Conservation (phyloP, 2,329 filamentous ascomycete genomes). For the Botryotinia convoluta region DNA sequence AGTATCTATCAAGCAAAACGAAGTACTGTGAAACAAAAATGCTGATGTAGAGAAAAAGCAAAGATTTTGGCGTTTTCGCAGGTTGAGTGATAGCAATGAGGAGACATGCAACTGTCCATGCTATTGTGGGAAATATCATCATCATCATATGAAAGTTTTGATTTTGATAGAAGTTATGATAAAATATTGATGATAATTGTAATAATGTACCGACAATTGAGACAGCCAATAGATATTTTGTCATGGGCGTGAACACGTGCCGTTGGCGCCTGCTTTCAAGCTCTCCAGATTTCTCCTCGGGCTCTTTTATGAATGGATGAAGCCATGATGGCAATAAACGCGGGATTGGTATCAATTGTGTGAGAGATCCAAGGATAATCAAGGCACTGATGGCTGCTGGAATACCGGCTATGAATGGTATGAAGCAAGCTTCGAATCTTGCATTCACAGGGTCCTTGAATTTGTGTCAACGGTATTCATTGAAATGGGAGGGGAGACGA, state of each 20-base stretch:
- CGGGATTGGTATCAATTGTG: conserved; percentile 31
- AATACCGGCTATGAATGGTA: conserved; percentile 34
- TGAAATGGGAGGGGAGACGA: not conserved
- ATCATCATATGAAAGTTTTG: conserved; percentile 41
- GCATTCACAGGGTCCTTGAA: conserved; percentile 35
- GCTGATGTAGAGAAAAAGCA: conserved; percentile 28
- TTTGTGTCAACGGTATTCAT: conserved; percentile 1
- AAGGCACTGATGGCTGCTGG: conserved; percentile 34
- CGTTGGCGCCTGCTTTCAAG: conserved; percentile 33
- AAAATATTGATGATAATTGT: conserved; percentile 37
- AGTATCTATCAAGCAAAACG: conserved; percentile 38
- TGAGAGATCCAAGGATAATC: conserved; percentile 34
- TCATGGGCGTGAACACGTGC: conserved; percentile 33
- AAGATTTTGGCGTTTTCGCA: conserved; percentile 29
- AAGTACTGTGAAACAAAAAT: conserved; percentile 32
- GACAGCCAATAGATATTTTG: conserved; percentile 40
- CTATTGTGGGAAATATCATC: conserved; percentile 31
- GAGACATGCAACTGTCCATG: conserved; percentile 32
- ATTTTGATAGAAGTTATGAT: conserved; percentile 27
- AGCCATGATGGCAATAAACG: conserved; percentile 48
- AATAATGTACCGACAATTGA: conserved; percentile 41
- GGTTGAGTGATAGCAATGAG: conserved; percentile 30
- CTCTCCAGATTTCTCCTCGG: conserved; percentile 37
- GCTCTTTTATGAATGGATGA: conserved; percentile 50
- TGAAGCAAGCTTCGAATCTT: conserved; percentile 31